A percentile compares a stretch with the other conserved stretches of the same genome.
Evolutionary conservation across 2,329 filamentous ascomycete genomes (phyloP).

Genomic region (Fusarium agapanthi): DNA sequence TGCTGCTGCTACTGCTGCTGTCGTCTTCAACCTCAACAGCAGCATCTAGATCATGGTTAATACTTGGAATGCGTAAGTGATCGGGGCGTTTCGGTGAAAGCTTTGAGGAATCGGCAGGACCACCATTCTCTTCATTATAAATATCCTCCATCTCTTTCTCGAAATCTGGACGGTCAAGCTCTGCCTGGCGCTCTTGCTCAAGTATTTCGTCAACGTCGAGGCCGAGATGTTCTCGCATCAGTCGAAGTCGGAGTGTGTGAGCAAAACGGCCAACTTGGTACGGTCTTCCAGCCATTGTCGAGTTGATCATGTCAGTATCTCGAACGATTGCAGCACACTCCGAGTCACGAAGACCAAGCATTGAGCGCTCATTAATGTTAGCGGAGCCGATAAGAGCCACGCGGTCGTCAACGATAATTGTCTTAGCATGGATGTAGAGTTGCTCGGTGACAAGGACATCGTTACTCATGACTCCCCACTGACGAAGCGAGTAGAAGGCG

Average conservation of each 20-base stretch:
- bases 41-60: constrained; percentile 71
- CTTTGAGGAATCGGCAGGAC: constrained; percentile 18
- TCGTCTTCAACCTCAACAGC: constrained; percentile 49
- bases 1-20: constrained; percentile 15
- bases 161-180: constrained; percentile 67
- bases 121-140: constrained; percentile 60
- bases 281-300: constrained; percentile 87
- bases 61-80: constrained; percentile 57
- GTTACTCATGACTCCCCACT: constrained; percentile 91
- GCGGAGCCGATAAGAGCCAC: constrained; percentile 94
- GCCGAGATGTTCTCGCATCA: constrained; percentile 98
- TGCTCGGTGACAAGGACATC: constrained; percentile 92
- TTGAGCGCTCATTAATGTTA: constrained; percentile 97
- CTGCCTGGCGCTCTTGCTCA: constrained; percentile 77
- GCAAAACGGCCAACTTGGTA: constrained; percentile 93
- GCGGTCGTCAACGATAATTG: constrained; percentile 94
- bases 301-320: constrained; percentile 92
- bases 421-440: constrained; percentile 97
- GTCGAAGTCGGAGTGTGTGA: constrained; percentile 87
- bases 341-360: constrained; percentile 91
- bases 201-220: constrained; percentile 91
- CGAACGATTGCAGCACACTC: constrained; percentile 90
- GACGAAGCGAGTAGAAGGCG: constrained; percentile 88
- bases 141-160: constrained; percentile 70
- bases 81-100: constrained; percentile 48